phyloP scores from a whole-genome alignment of 1,284 basidiomycete genomes.

The Polyporus tsugae region DNA sequence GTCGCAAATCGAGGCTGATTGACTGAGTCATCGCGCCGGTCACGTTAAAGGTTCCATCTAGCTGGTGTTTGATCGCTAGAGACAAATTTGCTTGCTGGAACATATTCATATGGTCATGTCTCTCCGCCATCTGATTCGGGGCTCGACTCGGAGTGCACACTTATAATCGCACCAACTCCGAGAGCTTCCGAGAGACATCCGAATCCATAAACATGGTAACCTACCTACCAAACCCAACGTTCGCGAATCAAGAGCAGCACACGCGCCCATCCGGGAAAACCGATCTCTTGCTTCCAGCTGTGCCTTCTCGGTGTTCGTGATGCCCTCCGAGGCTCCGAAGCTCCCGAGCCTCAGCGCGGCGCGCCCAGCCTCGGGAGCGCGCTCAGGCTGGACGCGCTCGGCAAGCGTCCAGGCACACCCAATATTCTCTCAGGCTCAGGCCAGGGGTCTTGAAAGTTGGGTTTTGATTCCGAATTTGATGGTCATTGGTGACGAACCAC shows the following conservation, averaged over 20 bases:
- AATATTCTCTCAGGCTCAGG: neutral
- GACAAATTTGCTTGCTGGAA: neutral
- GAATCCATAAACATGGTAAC: neutral
- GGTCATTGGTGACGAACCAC: no score
- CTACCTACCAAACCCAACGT: neutral
- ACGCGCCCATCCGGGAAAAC: neutral
- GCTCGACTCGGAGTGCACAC: no score
- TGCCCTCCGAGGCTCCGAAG: neutral
- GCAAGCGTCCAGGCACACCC: neutral
- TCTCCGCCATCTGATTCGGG: neutral
- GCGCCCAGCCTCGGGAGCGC: constrained; percentile 1
- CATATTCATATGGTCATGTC: neutral
- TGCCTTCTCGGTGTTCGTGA: neutral
- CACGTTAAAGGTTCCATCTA: neutral
- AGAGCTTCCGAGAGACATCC: neutral
- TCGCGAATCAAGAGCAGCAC: neutral
- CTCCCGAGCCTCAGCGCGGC: neutral
- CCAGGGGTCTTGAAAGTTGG: neutral
- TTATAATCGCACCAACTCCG: neutral
- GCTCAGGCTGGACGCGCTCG: no score
- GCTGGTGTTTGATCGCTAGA: neutral
- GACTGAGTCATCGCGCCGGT: neutral
- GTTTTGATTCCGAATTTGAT: neutral
- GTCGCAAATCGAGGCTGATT: no score
- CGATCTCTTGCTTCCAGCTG: neutral